phyloP scores from a whole-genome alignment of 2,329 filamentous ascomycete species.

The Fusarium chaquense region DNA sequence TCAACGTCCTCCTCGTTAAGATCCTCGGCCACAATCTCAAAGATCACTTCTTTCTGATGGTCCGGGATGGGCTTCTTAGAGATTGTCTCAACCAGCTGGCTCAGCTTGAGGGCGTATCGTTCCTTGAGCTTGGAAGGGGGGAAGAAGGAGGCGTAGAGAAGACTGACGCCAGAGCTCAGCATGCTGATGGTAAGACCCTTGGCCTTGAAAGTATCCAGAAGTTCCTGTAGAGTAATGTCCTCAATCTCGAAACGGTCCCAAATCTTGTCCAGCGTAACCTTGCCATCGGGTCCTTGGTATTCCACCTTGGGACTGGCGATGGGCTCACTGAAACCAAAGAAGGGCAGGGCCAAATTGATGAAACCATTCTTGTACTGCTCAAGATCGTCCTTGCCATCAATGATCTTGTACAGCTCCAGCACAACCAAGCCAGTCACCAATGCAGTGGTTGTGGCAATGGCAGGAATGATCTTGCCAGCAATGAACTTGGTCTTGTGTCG shows the following conservation, averaged over 20 bases:
- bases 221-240: constrained; percentile 85
- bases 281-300: constrained; percentile 82
- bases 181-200: constrained; percentile 87
- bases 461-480: constrained; percentile 98
- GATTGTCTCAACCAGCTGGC: constrained; percentile 86
- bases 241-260: constrained; percentile 97
- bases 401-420: constrained; percentile 94
- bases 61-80: constrained; percentile 92
- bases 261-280: constrained; percentile 91
- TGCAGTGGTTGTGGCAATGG: constrained; percentile 96
- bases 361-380: constrained; percentile 99
- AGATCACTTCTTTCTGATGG: constrained; percentile 95
- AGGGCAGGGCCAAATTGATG: constrained; percentile 93
- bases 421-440: constrained; percentile 94
- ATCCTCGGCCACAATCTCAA: constrained; percentile 95
- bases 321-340: constrained; percentile 98
- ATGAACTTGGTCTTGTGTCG: constrained; percentile 99
- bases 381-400: constrained; percentile 95
- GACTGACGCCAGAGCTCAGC: constrained; percentile 96
- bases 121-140: constrained; percentile 83
- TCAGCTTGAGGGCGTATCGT: constrained; percentile 84
- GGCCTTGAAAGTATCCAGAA: constrained; percentile 83
- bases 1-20: constrained; percentile 92
- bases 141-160: constrained; percentile 96
- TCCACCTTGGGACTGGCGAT: constrained; percentile 93